Percentiles rank a stretch among this genome's conserved stretches.
Conservation (phyloP, 139 green algal genomes). For the Tetraselmis striata region DNA sequence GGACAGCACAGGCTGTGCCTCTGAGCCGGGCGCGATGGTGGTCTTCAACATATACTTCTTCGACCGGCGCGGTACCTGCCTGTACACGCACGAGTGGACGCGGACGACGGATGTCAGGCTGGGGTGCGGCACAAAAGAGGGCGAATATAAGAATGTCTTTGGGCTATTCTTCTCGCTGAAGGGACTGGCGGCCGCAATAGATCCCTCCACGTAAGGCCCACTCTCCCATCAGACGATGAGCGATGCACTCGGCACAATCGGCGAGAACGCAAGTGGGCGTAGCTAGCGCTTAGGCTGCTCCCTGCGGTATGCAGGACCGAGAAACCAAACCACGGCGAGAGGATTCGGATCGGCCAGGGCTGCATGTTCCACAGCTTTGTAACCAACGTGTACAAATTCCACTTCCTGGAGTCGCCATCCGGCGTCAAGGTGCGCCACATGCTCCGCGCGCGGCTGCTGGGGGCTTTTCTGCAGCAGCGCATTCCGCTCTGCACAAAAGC, state of each 20-base stretch:
- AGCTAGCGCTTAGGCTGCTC: too few relatives aligned
- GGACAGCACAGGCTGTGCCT: too few relatives aligned
- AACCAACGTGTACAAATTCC: slow-evolving; percentile 88
- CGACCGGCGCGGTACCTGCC: slow-evolving; percentile 68
- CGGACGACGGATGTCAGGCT: slow-evolving; percentile 65
- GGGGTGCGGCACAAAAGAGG: slow-evolving; percentile 53
- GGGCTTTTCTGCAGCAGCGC: too few relatives aligned
- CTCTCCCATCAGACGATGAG: too few relatives aligned
- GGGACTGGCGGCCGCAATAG: slow-evolving; percentile 74
- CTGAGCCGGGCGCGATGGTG: slow-evolving; percentile 30
- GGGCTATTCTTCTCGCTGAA: slow-evolving; percentile 87
- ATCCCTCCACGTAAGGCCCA: slow-evolving; percentile 62
- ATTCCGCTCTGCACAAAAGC: too few relatives aligned
- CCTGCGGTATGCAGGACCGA: slow-evolving; percentile 38
- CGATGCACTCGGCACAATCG: too few relatives aligned
- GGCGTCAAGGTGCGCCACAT: slow-evolving; percentile 78
- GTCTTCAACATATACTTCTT: slow-evolving; percentile 79
- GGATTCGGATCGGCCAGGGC: slow-evolving; percentile 60
- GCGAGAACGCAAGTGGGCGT: too few relatives aligned
- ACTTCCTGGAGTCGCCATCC: slow-evolving; percentile 83
- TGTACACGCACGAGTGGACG: slow-evolving; percentile 86
- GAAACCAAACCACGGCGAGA: slow-evolving; percentile 65
- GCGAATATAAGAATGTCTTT: slow-evolving; percentile 95
- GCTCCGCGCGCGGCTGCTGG: too few relatives aligned
- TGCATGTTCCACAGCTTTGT: slow-evolving; percentile 74